Base-by-base conservation (phyloP, 352 stramenopile species). In the Pythium volutum region DNA sequence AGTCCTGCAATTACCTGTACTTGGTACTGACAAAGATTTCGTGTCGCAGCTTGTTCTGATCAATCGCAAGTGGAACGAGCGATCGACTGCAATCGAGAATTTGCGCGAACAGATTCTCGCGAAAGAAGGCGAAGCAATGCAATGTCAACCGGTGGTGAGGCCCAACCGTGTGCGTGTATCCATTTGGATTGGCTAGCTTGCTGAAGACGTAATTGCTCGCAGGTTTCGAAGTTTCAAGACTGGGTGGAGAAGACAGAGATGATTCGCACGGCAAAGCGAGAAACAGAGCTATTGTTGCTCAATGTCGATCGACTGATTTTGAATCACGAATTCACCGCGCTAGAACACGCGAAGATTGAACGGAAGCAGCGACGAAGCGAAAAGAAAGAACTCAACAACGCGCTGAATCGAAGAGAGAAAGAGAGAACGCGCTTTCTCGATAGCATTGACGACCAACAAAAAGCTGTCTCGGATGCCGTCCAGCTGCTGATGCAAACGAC, bases 161-260 rank as follows among this genome's bases (percentile, higher is more conserved):
- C 15, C 16, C 18, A 23, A 34, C 14, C 3, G n/a, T 46, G 12
- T 31, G 7, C 18, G 25, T 22, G 31, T 42, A 38, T 5, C 20
- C 20, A 9, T n/a, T 64, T 23, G 4, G 41, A 27, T 2, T n/a
- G 31, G 31, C 14, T 52, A 15, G 18, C 9, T 43, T 18, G 10
- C 45, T n/a, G 20, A 56, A 36, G 1, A 0, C n/a, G 27, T 42
- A 26, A n/a, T n/a, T 5, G 16, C 58, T 11, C 2, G 7, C 27
- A 71, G 64, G 58, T 71, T 1, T 22, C 2, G 10, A 71, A 66
- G 22, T 63, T 64, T 39, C 52, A 66, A 41, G 42, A 64, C 22
- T 71, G 64, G 64, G 41, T 66, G 5, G 36, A 66, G 29, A 62
- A 64, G 27, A 64, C 34, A 12, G 38, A 64, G 15, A 55, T 55